Evolutionary conservation across 1,139 yeast species (phyloP).

Genomic region (Sugiyamaella novakii): DNA sequence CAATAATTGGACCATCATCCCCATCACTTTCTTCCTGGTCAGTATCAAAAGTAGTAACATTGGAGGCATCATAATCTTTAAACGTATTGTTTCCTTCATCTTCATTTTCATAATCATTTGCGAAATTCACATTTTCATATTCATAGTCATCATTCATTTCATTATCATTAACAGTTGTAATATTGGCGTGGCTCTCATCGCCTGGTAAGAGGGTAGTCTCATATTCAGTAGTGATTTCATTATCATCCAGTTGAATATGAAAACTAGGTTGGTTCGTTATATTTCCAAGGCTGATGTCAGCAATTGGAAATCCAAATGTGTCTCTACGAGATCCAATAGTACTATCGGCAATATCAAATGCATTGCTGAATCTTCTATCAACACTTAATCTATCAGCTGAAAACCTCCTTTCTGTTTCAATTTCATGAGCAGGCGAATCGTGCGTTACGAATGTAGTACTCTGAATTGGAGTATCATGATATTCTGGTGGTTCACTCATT

Average conservation of each 20-base stretch:
- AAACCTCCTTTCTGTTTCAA: constrained; percentile 10
- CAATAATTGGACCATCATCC: constrained; percentile 16
- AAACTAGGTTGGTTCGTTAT: constrained; percentile 8
- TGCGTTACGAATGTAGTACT: background rate
- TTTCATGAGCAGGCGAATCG: constrained; percentile 3
- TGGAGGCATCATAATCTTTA: background rate
- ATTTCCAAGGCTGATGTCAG: constrained; percentile 12
- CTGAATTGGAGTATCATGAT: background rate
- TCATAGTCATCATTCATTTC: constrained; percentile 14
- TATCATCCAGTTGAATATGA: constrained; percentile 11
- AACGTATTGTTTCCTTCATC: constrained; percentile 14
- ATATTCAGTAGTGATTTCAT: constrained; percentile 4
- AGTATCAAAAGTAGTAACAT: background rate
- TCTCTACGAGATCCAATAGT: constrained; percentile 12
- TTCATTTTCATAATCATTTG: background rate
- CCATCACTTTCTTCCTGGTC: constrained; percentile 8
- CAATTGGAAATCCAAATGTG: constrained; percentile 16
- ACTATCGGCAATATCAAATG: constrained; percentile 7
- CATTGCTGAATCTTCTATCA: constrained; percentile 8
- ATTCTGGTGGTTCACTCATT: background rate
- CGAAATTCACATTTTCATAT: background rate
- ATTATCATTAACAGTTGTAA: constrained; percentile 1
- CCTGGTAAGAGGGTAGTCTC: background rate
- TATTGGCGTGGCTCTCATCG: background rate
- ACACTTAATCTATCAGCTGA: constrained; percentile 10